A percentile compares a stretch with the other conserved stretches of the same genome.
phyloP scores from a whole-genome alignment of 495 filamentous ascomycete genomes.

The Xylaria scruposa region DNA sequence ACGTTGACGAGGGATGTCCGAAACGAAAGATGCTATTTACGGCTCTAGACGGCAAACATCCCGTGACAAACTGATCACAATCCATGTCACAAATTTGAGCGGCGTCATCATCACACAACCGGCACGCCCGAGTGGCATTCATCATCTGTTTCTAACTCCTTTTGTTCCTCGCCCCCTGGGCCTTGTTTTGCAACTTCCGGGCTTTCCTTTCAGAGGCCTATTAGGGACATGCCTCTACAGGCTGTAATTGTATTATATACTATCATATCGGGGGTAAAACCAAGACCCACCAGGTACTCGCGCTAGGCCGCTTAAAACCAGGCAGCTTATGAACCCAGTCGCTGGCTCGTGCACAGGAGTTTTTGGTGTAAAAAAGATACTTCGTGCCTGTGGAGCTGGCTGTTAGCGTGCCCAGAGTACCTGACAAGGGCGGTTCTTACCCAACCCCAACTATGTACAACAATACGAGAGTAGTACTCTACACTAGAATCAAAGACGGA shows the following conservation, averaged over 20 bases:
- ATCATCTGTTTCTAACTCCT: neutral
- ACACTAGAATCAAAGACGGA: constrained; percentile 7
- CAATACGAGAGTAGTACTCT: neutral
- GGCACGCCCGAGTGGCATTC: constrained; percentile 10
- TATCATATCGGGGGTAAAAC: too few relatives aligned
- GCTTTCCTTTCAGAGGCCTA: neutral
- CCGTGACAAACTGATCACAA: constrained; percentile 13
- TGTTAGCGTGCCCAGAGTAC: too few relatives aligned
- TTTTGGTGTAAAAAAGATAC: too few relatives aligned
- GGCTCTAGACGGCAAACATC: neutral
- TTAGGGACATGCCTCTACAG: neutral
- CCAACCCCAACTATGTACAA: too few relatives aligned
- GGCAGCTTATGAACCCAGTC: too few relatives aligned
- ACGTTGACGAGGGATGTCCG: constrained; percentile 4
- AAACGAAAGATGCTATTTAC: constrained; percentile 19
- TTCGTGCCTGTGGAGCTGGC: too few relatives aligned
- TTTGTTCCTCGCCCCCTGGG: neutral
- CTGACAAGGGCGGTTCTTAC: too few relatives aligned
- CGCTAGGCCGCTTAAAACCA: too few relatives aligned
- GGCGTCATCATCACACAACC: constrained; percentile 20
- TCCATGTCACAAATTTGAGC: constrained; percentile 14
- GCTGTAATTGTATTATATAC: neutral
- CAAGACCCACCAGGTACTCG: too few relatives aligned
- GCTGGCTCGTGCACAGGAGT: too few relatives aligned
- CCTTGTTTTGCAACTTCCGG: constrained; percentile 4